Evolutionary conservation across 306 rosid genomes (phyloP).

Genomic region (Vigna mungo): DNA sequence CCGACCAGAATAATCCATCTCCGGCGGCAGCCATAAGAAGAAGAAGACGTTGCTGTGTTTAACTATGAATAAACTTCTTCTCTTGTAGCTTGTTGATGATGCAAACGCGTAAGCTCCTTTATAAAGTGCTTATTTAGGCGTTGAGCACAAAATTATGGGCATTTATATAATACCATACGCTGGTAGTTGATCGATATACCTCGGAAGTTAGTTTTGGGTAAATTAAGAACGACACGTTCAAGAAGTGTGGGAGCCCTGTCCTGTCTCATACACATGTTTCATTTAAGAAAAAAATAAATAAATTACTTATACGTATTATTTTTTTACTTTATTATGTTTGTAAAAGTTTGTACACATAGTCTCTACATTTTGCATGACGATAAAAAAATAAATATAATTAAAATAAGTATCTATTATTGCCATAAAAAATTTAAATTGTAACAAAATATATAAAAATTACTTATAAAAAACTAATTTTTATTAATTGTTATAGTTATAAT

Average conservation of each 20-base stretch:
- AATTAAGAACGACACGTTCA: conserved; percentile 10
- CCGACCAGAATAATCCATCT: conserved; percentile 51
- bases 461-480: no score
- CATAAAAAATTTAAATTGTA: no score
- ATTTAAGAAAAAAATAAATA: not conserved
- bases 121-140: conserved; percentile 6
- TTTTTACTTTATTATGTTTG: no score
- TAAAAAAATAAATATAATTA: no score
- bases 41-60: not conserved
- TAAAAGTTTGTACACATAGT: no score
- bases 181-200: not conserved
- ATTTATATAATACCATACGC: conserved; percentile 23
- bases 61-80: not conserved
- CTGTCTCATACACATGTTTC: not conserved
- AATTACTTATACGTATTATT: no score
- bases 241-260: conserved; percentile 2
- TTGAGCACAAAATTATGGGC: not conserved
- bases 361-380: no score
- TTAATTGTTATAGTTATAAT: no score
- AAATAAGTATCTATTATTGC: no score
- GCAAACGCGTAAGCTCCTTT: conserved; percentile 6
- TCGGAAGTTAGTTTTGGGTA: conserved; percentile 27
- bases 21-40: conserved; percentile 32
- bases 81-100: not conserved
- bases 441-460: no score